Conservation (phyloP, 2,329 filamentous ascomycete species). For the Aspergillus alliaceus region DNA sequence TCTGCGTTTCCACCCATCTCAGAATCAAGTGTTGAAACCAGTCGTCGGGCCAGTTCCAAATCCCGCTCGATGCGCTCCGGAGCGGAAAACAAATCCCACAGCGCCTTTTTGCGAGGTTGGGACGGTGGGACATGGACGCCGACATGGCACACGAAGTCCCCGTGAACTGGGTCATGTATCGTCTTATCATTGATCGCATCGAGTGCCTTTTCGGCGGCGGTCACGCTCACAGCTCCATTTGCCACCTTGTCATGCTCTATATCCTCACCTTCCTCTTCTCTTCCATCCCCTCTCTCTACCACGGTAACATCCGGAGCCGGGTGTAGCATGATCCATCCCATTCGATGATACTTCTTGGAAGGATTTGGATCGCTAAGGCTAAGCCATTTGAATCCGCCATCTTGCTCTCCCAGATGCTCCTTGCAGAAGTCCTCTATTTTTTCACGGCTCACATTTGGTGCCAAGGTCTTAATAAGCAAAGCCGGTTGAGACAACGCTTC, state of each 20-base stretch:
- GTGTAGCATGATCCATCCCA: slow-evolving; percentile 97
- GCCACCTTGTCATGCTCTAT: slow-evolving; percentile 39
- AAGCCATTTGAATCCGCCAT: slow-evolving; percentile 92
- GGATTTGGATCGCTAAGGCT: slow-evolving; percentile 96
- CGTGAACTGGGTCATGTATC: slow-evolving; percentile 88
- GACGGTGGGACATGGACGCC: slow-evolving; percentile 89
- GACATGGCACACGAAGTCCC: slow-evolving; percentile 96
- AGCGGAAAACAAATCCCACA: slow-evolving; percentile 95
- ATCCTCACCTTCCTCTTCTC: slow-evolving; percentile 65
- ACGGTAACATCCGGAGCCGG: slow-evolving; percentile 68
- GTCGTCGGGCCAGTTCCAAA: slow-evolving; percentile 74
- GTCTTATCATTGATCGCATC: slow-evolving; percentile 97
- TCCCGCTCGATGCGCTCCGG: slow-evolving; percentile 93
- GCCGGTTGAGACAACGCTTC: slow-evolving; percentile 87
- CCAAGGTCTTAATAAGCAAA: slow-evolving; percentile 95
- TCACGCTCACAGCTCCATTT: slow-evolving; percentile 33
- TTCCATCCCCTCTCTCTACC: slow-evolving; percentile 70
- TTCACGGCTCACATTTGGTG: slow-evolving; percentile 88
- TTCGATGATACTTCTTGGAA: slow-evolving; percentile 93
- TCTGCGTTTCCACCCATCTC: slow-evolving; percentile 78
- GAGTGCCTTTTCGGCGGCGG: slow-evolving; percentile 78
- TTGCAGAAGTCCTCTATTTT: slow-evolving; percentile 95
- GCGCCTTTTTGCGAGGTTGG: slow-evolving; percentile 85
- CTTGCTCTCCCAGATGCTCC: slow-evolving; percentile 85
- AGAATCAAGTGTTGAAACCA: slow-evolving; percentile 81